phyloP scores from a whole-genome alignment of 2,329 filamentous ascomycete species.

The Sporothrix curviconia region DNA sequence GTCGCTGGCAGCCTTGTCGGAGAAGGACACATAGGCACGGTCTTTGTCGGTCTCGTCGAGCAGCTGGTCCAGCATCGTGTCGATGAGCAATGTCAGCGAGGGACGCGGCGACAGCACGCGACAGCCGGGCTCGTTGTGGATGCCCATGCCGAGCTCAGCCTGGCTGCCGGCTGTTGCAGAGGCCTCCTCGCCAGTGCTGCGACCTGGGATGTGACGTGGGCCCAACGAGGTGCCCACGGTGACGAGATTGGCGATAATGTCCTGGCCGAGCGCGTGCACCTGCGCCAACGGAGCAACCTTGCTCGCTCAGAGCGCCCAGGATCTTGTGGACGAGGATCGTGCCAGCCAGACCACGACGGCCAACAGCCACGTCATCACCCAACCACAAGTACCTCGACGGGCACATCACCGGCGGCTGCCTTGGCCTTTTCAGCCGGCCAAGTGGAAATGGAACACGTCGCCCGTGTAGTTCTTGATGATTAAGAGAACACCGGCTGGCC shows the following conservation, averaged over 20 bases:
- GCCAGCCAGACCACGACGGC: constrained; percentile 80
- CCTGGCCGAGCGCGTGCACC: constrained; percentile 62
- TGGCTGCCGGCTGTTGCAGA: constrained; percentile 34
- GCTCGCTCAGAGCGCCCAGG: constrained; percentile 70
- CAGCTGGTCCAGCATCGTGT: constrained; percentile 40
- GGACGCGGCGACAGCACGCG: constrained; percentile 39
- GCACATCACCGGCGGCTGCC: constrained; percentile 63
- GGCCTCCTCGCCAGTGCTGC: constrained; percentile 41
- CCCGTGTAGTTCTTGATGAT: constrained; percentile 93
- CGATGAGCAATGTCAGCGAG: constrained; percentile 42
- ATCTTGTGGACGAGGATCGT: constrained; percentile 86
- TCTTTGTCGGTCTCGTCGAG: constrained; percentile 55
- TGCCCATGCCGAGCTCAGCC: constrained; percentile 57
- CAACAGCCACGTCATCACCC: constrained; percentile 85
- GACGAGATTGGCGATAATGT: constrained; percentile 68
- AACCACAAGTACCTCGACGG: constrained; percentile 83
- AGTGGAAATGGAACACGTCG: constrained; percentile 82
- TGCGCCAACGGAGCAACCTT: constrained; percentile 61
- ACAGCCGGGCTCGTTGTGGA: constrained; percentile 57
- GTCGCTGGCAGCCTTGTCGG: constrained; percentile 27
- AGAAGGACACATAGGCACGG: constrained; percentile 59
- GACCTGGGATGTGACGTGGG: constrained; percentile 52
- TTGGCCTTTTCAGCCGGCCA: constrained; percentile 82
- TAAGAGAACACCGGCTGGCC: constrained; percentile 63
- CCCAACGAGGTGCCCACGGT: constrained; percentile 64